Base-by-base conservation (phyloP, 2,329 filamentous ascomycete genomes). In the Plectosphaerella cucumerina region DNA sequence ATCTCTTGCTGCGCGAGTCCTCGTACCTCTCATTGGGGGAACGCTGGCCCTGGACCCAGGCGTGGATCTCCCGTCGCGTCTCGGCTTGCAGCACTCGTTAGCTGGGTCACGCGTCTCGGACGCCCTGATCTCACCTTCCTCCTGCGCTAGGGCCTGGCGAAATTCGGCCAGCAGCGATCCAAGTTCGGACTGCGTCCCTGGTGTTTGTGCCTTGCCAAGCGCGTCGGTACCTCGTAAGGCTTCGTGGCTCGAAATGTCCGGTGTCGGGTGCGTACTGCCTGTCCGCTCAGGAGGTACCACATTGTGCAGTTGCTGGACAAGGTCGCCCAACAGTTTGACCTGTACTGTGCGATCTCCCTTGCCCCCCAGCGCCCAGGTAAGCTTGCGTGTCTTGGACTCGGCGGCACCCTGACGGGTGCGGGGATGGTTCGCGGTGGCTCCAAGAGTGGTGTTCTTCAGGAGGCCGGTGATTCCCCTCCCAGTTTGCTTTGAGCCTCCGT, bases 11-110 rank as follows among this genome's bases (percentile, higher is more conserved):
- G 9, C 58, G 17, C 3, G 55, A 56, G 10, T 60, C 51, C 4
- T 62, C 52, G 44, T 59, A 63, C 3, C 50, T 22, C 1, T 56
- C 58, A 20, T 48, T 59, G 1, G 55, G 44, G 2, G 47, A n/a
- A 3, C 33, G 44, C 17, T 37, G n/a, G 1, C 37, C 42, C 22
- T 12, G 44, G 0, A 58, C 17, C 60, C 59, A 62, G n/a, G n/a
- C n/a, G n/a, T n/a, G n/a, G n/a, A n/a, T n/a, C n/a, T n/a, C n/a
- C n/a, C n/a, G n/a, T n/a, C n/a, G n/a, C n/a, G n/a, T n/a, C n/a
- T n/a, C n/a, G 3, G 44, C 53, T n/a, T 53, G 17, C 17, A 22
- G 4, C 23, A 9, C 43, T 44, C 42, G n/a, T 44, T 26, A 44
- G 42, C 42, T 15, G 5, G 6, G 35, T n/a, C 23, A 6, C 42